Conservation (phyloP, 2,329 filamentous ascomycete genomes). For the Paecilomyces niveus region DNA sequence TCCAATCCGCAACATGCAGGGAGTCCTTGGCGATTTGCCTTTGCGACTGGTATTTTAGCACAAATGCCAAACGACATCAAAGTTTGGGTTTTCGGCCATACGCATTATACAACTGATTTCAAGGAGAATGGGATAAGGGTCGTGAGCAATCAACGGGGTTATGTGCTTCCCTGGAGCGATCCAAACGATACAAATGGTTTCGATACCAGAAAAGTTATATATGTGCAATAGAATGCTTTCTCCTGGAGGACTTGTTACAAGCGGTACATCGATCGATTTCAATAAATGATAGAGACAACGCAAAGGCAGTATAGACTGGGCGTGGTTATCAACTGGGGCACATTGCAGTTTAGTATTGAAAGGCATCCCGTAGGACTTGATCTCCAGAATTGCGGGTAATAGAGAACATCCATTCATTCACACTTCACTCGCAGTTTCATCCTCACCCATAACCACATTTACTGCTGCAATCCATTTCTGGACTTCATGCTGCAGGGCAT, state of each 20-base stretch:
- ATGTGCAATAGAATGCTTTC: neutral
- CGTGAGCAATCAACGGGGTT: slow-evolving; percentile 35
- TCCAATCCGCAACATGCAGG: slow-evolving; percentile 41
- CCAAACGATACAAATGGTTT: neutral
- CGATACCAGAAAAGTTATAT: neutral
- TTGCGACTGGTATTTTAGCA: slow-evolving; percentile 43
- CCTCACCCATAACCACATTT: slow-evolving; percentile 67
- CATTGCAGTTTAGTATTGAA: too few relatives aligned
- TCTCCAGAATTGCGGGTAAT: neutral
- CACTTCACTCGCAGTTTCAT: slow-evolving; percentile 35
- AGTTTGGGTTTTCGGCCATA: slow-evolving; percentile 36
- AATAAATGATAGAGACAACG: neutral
- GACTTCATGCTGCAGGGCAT: slow-evolving; percentile 67
- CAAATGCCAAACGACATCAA: slow-evolving; percentile 16
- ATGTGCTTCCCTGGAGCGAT: slow-evolving; percentile 10
- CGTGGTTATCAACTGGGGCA: too few relatives aligned
- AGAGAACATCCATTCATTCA: neutral
- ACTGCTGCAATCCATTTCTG: slow-evolving; percentile 64
- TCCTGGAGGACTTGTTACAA: neutral
- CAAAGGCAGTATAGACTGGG: too few relatives aligned
- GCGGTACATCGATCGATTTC: neutral
- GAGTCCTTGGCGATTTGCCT: slow-evolving; percentile 44
- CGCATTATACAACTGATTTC: slow-evolving; percentile 33
- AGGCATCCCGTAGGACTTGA: too few relatives aligned
- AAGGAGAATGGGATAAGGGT: slow-evolving; percentile 23